Percentiles rank a stretch among this genome's conserved stretches.
Evolutionary conservation across 768 basidiomycete species (phyloP).

Genomic region (Chalciporus sphaerocephalus): DNA sequence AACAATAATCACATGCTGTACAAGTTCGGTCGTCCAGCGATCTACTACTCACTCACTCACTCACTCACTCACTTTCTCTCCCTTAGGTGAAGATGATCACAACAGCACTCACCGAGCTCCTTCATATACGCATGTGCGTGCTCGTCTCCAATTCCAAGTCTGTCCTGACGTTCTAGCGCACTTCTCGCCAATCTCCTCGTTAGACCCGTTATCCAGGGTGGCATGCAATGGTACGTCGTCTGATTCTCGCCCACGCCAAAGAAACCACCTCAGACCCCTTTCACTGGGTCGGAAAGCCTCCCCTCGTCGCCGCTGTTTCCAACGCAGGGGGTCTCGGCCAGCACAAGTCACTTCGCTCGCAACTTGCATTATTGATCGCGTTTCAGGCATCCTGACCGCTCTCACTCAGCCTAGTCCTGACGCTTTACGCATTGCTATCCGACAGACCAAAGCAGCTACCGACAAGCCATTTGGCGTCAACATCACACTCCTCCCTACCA

Average conservation of each 20-base stretch:
- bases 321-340: constrained; percentile 78
- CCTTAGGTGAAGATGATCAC: constrained; percentile 31
- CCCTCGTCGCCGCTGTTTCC: constrained; percentile 71
- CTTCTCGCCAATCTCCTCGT: neutral
- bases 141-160: neutral
- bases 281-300: constrained; percentile 73
- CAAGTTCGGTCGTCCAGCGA: neutral
- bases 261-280: neutral
- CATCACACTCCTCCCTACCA: constrained; percentile 81
- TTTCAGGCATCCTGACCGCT: constrained; percentile 73
- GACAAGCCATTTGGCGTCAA: constrained; percentile 81
- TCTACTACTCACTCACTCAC: neutral
- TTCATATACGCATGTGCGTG: constrained; percentile 63
- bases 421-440: constrained; percentile 73
- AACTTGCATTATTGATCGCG: neutral
- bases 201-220: constrained; percentile 81
- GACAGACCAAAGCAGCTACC: constrained; percentile 66
- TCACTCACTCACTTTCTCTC: neutral
- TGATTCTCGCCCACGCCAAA: neutral
- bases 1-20: neutral
- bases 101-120: constrained; percentile 60
- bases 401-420: constrained; percentile 85
- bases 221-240: constrained; percentile 75
- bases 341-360: constrained; percentile 10
- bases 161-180: neutral